Evolutionary conservation across 1,139 yeast species (phyloP), one percentile per base, ranked within the genome.

Genomic region (Yamadazyma pseudoaaseri): DNA sequence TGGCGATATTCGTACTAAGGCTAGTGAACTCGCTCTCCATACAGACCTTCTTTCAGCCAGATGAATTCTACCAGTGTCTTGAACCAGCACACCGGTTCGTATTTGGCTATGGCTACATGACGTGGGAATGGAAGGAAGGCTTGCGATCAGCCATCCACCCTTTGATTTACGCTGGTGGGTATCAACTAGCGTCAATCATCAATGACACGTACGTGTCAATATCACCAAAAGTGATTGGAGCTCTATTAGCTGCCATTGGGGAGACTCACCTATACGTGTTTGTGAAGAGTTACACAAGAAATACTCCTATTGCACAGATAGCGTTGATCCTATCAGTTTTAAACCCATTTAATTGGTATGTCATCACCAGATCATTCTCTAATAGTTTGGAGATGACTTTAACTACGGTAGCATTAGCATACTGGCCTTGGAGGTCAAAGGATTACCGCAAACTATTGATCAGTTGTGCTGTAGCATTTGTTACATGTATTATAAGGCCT

Each of bases 61-160:
- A 94, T 57, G 99, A 94, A 57, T 94, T 72, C 61, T 94, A 83
- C 78, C 98, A 94, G 58, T 70, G 92, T 0, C 62, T 94, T 29
- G 98, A 94, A 52, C 96, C 97, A 0, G 98, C 98, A 0, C 96
- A 90, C 56, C 42, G 53, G 8, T 62, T 70, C 17, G 82, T 81
- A 0, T 89, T 72, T 55, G 92, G 94, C 1, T 83, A 81, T 42
- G 98, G 98, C 0, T 79, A 80, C 48, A 54, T 80, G 30, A 89
- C 98, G 0, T 94, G 99, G 98, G 99, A 94, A 58, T 94, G 98
- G 98, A 53, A 64, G 22, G 66, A 72, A 33, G 81, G 79, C 2
- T 61, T 94, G 7, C 62, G 99, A 40, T 83, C 95, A 11, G 80
- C 86, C 26, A 60, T 85, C 0, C 94, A 89, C 49, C 97, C 98